Evolutionary conservation across 805 yeast species (phyloP), one percentile per base, ranked within the genome.

Genomic region (Lachancea meyersii): DNA sequence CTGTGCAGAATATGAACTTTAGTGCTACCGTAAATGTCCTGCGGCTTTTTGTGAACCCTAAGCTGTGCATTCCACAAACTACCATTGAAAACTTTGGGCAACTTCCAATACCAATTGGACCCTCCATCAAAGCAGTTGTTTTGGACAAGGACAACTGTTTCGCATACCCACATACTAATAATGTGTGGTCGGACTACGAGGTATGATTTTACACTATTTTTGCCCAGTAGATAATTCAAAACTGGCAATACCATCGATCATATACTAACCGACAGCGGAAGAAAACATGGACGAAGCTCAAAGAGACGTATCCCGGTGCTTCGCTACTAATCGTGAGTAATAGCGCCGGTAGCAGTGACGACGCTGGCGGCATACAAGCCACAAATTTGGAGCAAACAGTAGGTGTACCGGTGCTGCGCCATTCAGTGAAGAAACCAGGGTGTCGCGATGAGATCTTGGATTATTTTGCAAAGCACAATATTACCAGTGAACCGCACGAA

Each of bases 121-220:
- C 71, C 2, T 32, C 48, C 42, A 82, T 86, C 44, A 81, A 77
- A 54, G 95, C 88, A 0, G 73, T 89, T 1, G 91, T 93, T 0
- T 68, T 93, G 20, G 98, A 93, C 58, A 93, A 93, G 60, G 98
- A 93, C 64, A 93, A 93, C 61, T 91, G 97, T 57, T 85, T 93
- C 60, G 95, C 98, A 4, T 73, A 76, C 45, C 89, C 89, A 27
- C 84, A 86, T 43, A 84, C 79, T 46, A 83, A 81, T 46, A 74
- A 77, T 45, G 84, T 91, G 1, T 88, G 86, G 85, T 87, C 85
- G 0, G 84, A 67, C 1, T 89, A 88, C 49, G 50, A 52, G 11
- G 66, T 62, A 52, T 55, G 67, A 17, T 23, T 23, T 23, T 23
- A 7, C 11, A 8, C 7, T 7, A 23, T 23, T 23, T 23, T 7